Evolutionary conservation across 352 stramenopile genomes (phyloP), one percentile per base, ranked within the genome.

Genomic region (Aphanomyces stellatus): DNA sequence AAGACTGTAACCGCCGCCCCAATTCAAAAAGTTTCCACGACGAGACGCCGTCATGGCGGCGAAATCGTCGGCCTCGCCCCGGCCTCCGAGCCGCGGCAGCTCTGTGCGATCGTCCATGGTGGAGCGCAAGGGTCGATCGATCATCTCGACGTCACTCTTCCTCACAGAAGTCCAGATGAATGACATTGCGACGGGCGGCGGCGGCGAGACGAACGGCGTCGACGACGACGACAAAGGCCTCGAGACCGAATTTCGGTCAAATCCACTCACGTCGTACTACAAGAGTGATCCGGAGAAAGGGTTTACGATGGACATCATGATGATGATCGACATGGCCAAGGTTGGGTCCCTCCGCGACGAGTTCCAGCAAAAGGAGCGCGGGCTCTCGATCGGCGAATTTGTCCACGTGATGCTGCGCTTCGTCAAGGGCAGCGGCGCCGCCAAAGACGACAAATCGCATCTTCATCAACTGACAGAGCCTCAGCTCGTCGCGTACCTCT

Each of bases 251-350:
- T 64, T 64, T 37, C 35, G n/a, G 33, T 35, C 55, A 34, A 48
- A 51, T 22, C 33, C 55, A n/a, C 40, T 64, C 35, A 49, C 55
- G 25, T 49, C 55, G 35, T 64, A 51, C 55, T 91, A 91, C 72
- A 80, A 89, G 46, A 71, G 85, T 51, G 82, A 91, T 40, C 82
- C 81, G 2, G 82, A 94, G 55, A 90, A 90, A 42, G 85, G 81
- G 24, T 92, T 94, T 63, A 90, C 84, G n/a, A 88, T 90, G 76
- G 88, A 96, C 73, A 95, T 95, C 72, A 95, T 95, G 88, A 94
- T 94, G 85, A 88, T 91, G 74, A 87, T 95, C 75, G 83, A 95
- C 72, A 93, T 89, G 73, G 80, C 90, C 37, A 96, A 96, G 66
- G 83, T 96, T 27, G 88, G 77, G 51, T 79, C 76, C n/a, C 71